Base-by-base conservation (phyloP, 2,329 filamentous ascomycete genomes). In the Venturia pyrina region DNA sequence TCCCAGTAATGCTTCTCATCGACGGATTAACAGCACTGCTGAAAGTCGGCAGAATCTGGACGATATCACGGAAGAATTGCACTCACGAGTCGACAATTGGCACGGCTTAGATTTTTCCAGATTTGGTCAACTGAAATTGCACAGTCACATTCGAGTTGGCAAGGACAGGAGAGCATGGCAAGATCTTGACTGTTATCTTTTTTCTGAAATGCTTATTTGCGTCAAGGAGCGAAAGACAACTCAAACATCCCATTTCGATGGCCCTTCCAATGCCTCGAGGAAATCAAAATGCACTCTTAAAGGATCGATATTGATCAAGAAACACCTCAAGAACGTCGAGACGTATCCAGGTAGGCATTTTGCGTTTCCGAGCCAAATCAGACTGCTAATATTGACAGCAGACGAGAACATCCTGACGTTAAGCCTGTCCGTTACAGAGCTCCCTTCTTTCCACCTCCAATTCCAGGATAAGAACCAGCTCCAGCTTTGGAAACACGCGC, bases 151-250 rank as follows among this genome's bases (percentile, higher is more conserved):
- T 66, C 88, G 91, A 64, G 95, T 99, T 28, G 95, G 95, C 71
- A 99, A 99, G 78, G 95, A 99, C 76, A 92, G 92, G 70, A 84
- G 93, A 69, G 93, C 93, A 7, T 99, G 95, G 95, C 95, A 99
- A 79, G 95, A 98, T 75, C 79, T 99, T 65, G 93, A 99, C 75
- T 99, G 95, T 76, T 99, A 91, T 75, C 83, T 99, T 40, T 99
- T 99, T 74, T 91, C 89, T 5, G 95, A 99, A 79, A 99, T 99
- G 95, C 89, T 99, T 71, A 99, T 99, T 69, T 99, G 95, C 74
- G 92, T 99, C 68, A 99, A 98, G 78, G 95, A 98, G 78, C 98
- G 97, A 84, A 96, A 93, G 79, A 74, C 81, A 0, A 65, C 43
- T 21, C 41, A 57, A 40, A 37, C 46, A 4, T 37, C 59, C 11